These are phyloP conservation scores for Aspergillus melleus DNA, from an alignment of 2,329 filamentous ascomycete species.

Conservation along the genomic window DNA sequence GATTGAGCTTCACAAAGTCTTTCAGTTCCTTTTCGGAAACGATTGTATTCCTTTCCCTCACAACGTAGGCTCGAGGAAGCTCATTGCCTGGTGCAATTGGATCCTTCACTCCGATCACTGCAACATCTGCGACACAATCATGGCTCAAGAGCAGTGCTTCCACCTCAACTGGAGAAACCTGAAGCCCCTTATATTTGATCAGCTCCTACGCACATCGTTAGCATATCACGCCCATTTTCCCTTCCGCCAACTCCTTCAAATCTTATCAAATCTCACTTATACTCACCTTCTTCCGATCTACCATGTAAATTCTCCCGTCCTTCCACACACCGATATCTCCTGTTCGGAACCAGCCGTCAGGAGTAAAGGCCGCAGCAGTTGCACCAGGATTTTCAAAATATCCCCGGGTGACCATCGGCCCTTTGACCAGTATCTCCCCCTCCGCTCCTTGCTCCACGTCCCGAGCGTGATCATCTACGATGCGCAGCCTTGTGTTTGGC, in stretches of 20 bases:
- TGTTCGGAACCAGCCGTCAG: slow-evolving; percentile 14
- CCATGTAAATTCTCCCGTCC: slow-evolving; percentile 12
- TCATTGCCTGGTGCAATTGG: slow-evolving; percentile 16
- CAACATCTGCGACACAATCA: slow-evolving; percentile 13
- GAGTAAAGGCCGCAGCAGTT: slow-evolving; percentile 11
- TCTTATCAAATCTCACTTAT: no score
- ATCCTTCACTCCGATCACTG: slow-evolving; percentile 14
- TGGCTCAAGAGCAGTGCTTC: slow-evolving; percentile 15
- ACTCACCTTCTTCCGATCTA: slow-evolving; percentile 19
- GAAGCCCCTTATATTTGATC: slow-evolving; percentile 19
- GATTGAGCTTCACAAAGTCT: slow-evolving; percentile 11
- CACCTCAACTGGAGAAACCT: slow-evolving; percentile 18
- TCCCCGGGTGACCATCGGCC: slow-evolving; percentile 14
- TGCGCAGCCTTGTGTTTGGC: slow-evolving; percentile 14
- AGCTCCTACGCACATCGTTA: slow-evolving; percentile 7
- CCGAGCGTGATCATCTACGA: slow-evolving; percentile 9
- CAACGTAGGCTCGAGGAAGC: slow-evolving; percentile 16
- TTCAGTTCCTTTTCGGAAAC: slow-evolving; percentile 12
- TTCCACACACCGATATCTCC: slow-evolving; percentile 16
- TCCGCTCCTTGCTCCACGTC: slow-evolving; percentile 10
- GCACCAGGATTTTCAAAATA: slow-evolving; percentile 17
- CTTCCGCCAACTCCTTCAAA: background rate
- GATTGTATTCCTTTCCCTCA: slow-evolving; percentile 3
- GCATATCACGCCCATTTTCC: background rate
- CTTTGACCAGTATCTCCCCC: slow-evolving; percentile 16